phyloP scores from a whole-genome alignment of 371 early-diverging fungal species.

The Thermomucor indicae-seudaticae region DNA sequence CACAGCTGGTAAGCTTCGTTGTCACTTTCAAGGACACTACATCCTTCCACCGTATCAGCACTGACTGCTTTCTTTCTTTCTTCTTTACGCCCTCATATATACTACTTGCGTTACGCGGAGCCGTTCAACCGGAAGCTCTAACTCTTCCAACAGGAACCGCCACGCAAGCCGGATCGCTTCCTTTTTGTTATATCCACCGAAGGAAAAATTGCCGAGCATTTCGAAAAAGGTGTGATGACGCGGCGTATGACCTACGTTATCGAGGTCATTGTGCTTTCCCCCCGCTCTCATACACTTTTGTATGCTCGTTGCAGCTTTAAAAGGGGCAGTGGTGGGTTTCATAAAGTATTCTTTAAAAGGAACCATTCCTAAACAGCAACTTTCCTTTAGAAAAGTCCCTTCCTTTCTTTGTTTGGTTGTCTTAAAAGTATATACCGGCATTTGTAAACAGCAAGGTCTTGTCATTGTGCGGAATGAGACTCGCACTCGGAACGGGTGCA shows the following conservation, averaged over 20 bases:
- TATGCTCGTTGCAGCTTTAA: slow-evolving; percentile 55
- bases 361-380: slow-evolving; percentile 58
- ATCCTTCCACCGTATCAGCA: not conserved
- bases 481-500: slow-evolving; percentile 43
- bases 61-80: not conserved
- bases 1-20: slow-evolving; percentile 62
- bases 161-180: slow-evolving; percentile 68
- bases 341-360: slow-evolving; percentile 74
- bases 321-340: slow-evolving; percentile 61
- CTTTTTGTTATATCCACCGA: slow-evolving; percentile 62
- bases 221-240: slow-evolving; percentile 85
- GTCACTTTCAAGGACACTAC: slow-evolving; percentile 64
- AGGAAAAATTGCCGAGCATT: slow-evolving; percentile 83
- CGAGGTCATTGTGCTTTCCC: slow-evolving; percentile 81
- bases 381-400: not conserved
- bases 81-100: not conserved
- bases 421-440: slow-evolving; percentile 48
- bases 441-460: slow-evolving; percentile 72
- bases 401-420: not conserved
- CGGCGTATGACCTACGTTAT: slow-evolving; percentile 76
- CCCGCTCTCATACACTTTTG: slow-evolving; percentile 82
- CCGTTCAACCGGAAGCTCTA: slow-evolving; percentile 53
- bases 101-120: slow-evolving; percentile 63
- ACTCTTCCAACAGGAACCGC: slow-evolving; percentile 64
- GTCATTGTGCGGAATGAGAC: slow-evolving; percentile 69